Evolutionary conservation across 768 basidiomycete species (phyloP).

Genomic region (Lanmaoa rubissima): DNA sequence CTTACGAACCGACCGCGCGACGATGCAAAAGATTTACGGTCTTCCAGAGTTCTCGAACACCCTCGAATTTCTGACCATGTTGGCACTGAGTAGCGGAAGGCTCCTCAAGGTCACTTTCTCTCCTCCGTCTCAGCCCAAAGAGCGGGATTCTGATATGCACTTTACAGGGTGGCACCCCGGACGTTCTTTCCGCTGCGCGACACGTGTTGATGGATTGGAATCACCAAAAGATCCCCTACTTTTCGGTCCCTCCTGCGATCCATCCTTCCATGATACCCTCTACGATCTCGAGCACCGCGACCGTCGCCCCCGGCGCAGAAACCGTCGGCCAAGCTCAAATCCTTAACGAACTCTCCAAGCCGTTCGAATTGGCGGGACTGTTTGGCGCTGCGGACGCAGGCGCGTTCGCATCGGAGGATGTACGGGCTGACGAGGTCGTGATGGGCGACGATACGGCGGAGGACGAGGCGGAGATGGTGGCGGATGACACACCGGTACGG

Average conservation of each 20-base stretch:
- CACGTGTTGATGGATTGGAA: conserved; percentile 92
- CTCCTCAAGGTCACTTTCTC: conserved; percentile 64
- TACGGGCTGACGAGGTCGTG: conserved; percentile 35
- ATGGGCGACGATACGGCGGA: conserved; percentile 42
- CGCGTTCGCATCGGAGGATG: conserved; percentile 49
- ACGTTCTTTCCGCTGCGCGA: conserved; percentile 78
- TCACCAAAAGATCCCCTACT: conserved; percentile 91
- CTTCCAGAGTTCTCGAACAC: conserved; percentile 72
- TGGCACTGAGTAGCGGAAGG: conserved; percentile 79
- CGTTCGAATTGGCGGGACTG: conserved; percentile 79
- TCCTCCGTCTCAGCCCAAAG: neutral
- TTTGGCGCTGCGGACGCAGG: conserved; percentile 80
- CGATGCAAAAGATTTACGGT: conserved; percentile 82
- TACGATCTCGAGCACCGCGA: conserved; percentile 29
- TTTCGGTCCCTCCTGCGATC: conserved; percentile 70
- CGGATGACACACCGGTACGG: conserved; percentile 37
- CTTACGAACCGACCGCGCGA: conserved; percentile 60
- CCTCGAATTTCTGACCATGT: conserved; percentile 86
- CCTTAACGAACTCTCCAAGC: conserved; percentile 62
- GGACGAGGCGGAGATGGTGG: conserved; percentile 36
- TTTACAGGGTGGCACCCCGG: conserved; percentile 83
- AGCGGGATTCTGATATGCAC: neutral
- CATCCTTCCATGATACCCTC: conserved; percentile 77
- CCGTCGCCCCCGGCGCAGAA: conserved; percentile 73
- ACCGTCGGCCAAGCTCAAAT: conserved; percentile 82